A percentile compares a stretch with the other conserved stretches of the same genome.
phyloP scores from a whole-genome alignment of 1,284 basidiomycete species.

The Tilletia walkeri region DNA sequence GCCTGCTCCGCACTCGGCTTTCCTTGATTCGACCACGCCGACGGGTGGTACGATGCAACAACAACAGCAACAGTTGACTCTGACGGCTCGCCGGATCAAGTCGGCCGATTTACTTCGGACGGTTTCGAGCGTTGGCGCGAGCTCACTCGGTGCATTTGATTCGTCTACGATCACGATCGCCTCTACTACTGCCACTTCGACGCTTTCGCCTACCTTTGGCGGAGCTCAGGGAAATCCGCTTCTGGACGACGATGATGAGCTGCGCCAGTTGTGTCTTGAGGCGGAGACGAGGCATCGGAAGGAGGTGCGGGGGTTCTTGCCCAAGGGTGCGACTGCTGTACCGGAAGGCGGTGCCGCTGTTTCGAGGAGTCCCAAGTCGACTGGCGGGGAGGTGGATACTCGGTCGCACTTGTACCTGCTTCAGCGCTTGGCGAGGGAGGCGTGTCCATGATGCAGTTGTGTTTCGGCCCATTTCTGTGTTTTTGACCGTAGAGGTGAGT shows the following conservation, averaged over 20 bases:
- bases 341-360: background rate
- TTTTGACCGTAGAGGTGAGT: background rate
- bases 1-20: too few species aligned
- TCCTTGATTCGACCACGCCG: background rate
- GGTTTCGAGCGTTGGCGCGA: background rate
- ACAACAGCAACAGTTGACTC: conserved; percentile 5
- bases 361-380: too few species aligned
- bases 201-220: conserved; percentile 21
- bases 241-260: conserved; percentile 28
- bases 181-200: conserved; percentile 3
- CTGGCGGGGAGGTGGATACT: background rate
- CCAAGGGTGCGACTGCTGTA: background rate
- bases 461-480: background rate
- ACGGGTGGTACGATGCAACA: background rate
- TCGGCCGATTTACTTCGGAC: conserved; percentile 3
- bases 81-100: conserved; percentile 6
- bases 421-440: conserved; percentile 1
- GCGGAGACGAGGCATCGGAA: conserved; percentile 34
- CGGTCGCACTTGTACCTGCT: conserved; percentile 15
- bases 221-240: background rate
- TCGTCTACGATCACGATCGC: too few species aligned
- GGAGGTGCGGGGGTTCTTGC: conserved; percentile 31
- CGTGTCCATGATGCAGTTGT: background rate
- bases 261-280: conserved; percentile 33
- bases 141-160: conserved; percentile 22